Base-by-base conservation (phyloP, 2,329 filamentous ascomycete species). In the Podosphaera fusca region DNA sequence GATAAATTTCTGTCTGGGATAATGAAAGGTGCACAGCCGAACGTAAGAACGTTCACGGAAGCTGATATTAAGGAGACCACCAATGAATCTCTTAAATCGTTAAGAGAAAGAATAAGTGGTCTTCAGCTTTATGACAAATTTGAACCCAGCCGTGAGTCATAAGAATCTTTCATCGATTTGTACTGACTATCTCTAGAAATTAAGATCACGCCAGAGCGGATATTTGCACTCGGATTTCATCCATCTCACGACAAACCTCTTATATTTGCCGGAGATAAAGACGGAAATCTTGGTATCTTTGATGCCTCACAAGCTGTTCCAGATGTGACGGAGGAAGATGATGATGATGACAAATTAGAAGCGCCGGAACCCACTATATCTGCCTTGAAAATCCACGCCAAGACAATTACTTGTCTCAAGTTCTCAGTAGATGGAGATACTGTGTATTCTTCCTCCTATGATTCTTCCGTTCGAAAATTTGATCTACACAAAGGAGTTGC, bases 221-320 rank as follows among this genome's bases (percentile, higher is more conserved):
- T 94, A 12, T 98, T 96, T 66, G 77, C 85, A 0, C 80, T 96
- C 64, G 81, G 83, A 0, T 90, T 98, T 63, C 92, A 98, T 64
- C 92, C 92, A 0, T 89, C 82, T 0, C 75, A 81, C 58, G 81
- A 89, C 2, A 96, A 96, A 64, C 81, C 89, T 0, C 74, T 98
- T 2, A 77, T 96, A 1, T 94, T 98, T 66, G 90, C 90, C 0
- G 90, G 90, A 9, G 92, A 98, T 65, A 98, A 98, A 67, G 77
- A 94, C 61, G 90, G 92, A 0, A 85, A 87, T 31, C 75, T 96
- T 58, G 92, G 92, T 0, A 79, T 98, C 0, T 90, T 95, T 57
- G 90, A 98, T 66, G 88, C 83, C 1, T 89, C 85, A 0, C 87
- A 94, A 62, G 76, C 77, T 2, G 71, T 72, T 1, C 65, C 76